A percentile compares a stretch with the other conserved stretches of the same genome.
Conservation (phyloP, 495 filamentous ascomycete species). For the Penicillium canariense region DNA sequence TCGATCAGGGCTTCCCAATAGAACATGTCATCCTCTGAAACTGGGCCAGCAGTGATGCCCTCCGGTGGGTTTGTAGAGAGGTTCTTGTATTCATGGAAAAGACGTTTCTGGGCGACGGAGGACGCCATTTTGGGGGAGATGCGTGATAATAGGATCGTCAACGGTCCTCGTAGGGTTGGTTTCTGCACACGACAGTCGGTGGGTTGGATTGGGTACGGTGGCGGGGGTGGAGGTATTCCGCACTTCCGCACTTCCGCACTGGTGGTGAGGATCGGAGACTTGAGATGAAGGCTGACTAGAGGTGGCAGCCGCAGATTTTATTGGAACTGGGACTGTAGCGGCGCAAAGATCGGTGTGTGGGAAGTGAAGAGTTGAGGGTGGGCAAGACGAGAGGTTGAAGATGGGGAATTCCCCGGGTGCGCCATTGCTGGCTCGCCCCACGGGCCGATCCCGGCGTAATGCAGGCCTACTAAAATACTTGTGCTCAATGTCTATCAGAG, state of each 20-base stretch:
- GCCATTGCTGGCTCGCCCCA: slow-evolving; percentile 13
- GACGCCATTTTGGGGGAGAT: slow-evolving; percentile 24
- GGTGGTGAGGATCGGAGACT: not conserved
- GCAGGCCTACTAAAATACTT: not conserved
- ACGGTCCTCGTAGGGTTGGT: not conserved
- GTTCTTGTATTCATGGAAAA: slow-evolving; percentile 94
- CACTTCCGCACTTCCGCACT: too few species aligned
- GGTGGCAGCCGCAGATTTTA: not conserved
- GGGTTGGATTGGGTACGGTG: slow-evolving; percentile 4
- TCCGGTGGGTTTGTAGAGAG: slow-evolving; percentile 82
- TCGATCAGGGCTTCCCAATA: slow-evolving; percentile 96
- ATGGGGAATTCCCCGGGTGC: slow-evolving; percentile 6
- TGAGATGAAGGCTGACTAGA: not conserved
- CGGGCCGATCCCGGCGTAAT: slow-evolving; percentile 13
- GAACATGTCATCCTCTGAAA: slow-evolving; percentile 93
- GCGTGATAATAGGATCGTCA: not conserved
- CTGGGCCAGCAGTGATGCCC: slow-evolving; percentile 91
- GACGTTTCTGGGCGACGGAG: slow-evolving; percentile 76
- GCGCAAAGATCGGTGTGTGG: not conserved
- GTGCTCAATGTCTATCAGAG: not conserved
- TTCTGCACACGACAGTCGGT: slow-evolving; percentile 5
- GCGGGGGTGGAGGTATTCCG: slow-evolving; percentile 3
- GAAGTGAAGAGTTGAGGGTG: not conserved
- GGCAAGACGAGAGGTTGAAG: not conserved
- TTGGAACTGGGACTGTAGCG: too few species aligned